A percentile compares a stretch with the other conserved stretches of the same genome.
Evolutionary conservation across 805 yeast species (phyloP).

Genomic region (Cyberlindnera xylosilytica): DNA sequence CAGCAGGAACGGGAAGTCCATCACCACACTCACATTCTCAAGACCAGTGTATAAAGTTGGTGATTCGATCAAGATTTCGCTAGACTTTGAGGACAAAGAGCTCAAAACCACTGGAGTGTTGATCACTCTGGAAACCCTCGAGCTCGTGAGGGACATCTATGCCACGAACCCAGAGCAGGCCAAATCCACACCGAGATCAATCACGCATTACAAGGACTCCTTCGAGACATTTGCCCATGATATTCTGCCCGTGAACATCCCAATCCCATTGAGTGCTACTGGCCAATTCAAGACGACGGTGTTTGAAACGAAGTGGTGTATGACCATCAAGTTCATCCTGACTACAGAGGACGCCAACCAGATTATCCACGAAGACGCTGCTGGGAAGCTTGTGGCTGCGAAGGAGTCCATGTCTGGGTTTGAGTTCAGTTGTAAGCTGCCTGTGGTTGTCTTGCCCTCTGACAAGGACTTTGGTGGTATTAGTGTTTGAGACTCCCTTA

Average conservation of each 20-base stretch:
- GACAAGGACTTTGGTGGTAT: slow-evolving; percentile 48
- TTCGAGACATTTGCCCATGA: slow-evolving; percentile 29
- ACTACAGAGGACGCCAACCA: slow-evolving; percentile 19
- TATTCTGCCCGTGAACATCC: slow-evolving; percentile 29
- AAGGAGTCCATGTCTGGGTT: slow-evolving; percentile 35
- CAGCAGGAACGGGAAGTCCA: slow-evolving; percentile 37
- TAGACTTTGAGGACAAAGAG: slow-evolving; percentile 29
- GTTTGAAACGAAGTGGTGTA: slow-evolving; percentile 37
- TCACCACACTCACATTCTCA: slow-evolving; percentile 39
- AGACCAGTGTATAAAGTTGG: slow-evolving; percentile 42
- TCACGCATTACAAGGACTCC: slow-evolving; percentile 30
- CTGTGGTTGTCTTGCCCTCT: slow-evolving; percentile 43
- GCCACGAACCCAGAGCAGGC: slow-evolving; percentile 14
- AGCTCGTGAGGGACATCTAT: slow-evolving; percentile 32
- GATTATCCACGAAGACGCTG: slow-evolving; percentile 33
- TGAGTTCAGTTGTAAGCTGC: slow-evolving; percentile 42
- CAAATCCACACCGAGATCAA: slow-evolving; percentile 9
- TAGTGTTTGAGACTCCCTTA: slow-evolving; percentile 17
- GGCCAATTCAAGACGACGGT: slow-evolving; percentile 39
- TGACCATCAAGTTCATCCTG: slow-evolving; percentile 36
- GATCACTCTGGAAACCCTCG: slow-evolving; percentile 33
- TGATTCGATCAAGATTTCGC: slow-evolving; percentile 39
- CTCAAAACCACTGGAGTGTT: slow-evolving; percentile 37
- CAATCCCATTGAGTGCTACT: slow-evolving; percentile 33
- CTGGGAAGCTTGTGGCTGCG: slow-evolving; percentile 34